A percentile compares a stretch with the other conserved stretches of the same genome.
Conservation (phyloP, 2,329 filamentous ascomycete species). For the Microcyclospora tardicrescens region DNA sequence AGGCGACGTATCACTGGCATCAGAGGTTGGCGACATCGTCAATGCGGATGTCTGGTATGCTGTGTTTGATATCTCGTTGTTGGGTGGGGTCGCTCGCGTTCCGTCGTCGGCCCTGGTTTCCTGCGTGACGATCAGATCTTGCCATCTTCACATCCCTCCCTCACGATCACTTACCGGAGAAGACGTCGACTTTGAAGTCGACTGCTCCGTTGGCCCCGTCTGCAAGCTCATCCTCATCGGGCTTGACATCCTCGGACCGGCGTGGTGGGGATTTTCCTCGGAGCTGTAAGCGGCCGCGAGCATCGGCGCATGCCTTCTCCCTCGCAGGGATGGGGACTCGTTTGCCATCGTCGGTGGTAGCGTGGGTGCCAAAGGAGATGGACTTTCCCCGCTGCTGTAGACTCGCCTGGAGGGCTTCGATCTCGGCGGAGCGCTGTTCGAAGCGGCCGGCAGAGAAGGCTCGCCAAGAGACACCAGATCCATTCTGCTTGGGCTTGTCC, state of each 20-base stretch:
- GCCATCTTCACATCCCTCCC: not conserved
- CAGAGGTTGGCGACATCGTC: conserved; percentile 17
- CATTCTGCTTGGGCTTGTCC: conserved; percentile 21
- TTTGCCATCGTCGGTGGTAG: conserved; percentile 22
- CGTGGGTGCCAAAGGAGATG: conserved; percentile 22
- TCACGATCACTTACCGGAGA: conserved; percentile 17
- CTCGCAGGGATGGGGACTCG: conserved; percentile 15
- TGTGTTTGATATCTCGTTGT: conserved; percentile 1
- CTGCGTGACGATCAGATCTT: conserved; percentile 1
- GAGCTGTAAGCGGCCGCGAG: conserved; percentile 6
- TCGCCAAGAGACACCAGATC: conserved; percentile 23
- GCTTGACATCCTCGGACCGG: conserved; percentile 15
- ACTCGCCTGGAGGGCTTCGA: conserved; percentile 21
- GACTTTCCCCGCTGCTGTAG: conserved; percentile 20
- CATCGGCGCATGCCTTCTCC: conserved; percentile 7
- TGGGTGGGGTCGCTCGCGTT: not conserved
- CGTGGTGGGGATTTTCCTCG: conserved; percentile 19
- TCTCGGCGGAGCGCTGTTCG: conserved; percentile 21
- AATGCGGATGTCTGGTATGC: conserved; percentile 22
- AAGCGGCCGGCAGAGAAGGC: conserved; percentile 21
- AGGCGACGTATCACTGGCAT: conserved; percentile 9
- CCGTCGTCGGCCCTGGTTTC: conserved; percentile 8
- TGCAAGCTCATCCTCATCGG: conserved; percentile 17
- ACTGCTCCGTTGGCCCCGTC: conserved; percentile 13
- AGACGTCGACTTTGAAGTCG: conserved; percentile 19